A percentile compares a stretch with the other conserved stretches of the same genome.
phyloP scores from a whole-genome alignment of 805 yeast species.

The Tetrapisispora namnaoensis region DNA sequence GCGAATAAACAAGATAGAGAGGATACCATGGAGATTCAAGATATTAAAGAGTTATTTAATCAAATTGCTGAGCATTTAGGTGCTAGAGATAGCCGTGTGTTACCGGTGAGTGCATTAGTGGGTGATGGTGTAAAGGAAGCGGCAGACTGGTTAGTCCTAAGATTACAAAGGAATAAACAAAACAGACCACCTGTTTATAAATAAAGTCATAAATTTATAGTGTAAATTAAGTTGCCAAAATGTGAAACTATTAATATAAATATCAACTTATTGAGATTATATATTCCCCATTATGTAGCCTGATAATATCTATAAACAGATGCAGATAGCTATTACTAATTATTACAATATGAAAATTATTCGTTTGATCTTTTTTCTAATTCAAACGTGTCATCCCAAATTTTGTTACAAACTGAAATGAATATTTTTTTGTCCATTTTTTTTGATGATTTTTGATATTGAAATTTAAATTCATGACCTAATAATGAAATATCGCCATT shows the following conservation, averaged over 20 bases:
- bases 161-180: constrained; percentile 43
- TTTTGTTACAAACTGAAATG: constrained; percentile 26
- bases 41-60: constrained; percentile 76
- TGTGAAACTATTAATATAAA: neutral
- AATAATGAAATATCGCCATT: constrained; percentile 21
- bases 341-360: neutral
- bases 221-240: neutral
- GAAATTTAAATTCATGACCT: constrained; percentile 22
- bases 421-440: constrained; percentile 25
- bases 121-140: constrained; percentile 82
- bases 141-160: constrained; percentile 74
- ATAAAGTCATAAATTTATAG: constrained; percentile 4
- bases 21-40: constrained; percentile 61
- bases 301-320: neutral
- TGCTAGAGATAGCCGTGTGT: constrained; percentile 83
- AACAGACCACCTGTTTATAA: constrained; percentile 32
- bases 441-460: constrained; percentile 14
- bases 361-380: constrained; percentile 1
- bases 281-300: neutral
- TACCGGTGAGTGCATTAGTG: constrained; percentile 74
- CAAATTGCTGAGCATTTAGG: constrained; percentile 71
- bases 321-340: neutral
- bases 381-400: constrained; percentile 24
- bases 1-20: constrained; percentile 89
- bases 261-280: no score